Evolutionary conservation across 371 early-diverging fungal species (phyloP), one percentile per base, ranked within the genome.

Genomic region (Mortierella sp.): DNA sequence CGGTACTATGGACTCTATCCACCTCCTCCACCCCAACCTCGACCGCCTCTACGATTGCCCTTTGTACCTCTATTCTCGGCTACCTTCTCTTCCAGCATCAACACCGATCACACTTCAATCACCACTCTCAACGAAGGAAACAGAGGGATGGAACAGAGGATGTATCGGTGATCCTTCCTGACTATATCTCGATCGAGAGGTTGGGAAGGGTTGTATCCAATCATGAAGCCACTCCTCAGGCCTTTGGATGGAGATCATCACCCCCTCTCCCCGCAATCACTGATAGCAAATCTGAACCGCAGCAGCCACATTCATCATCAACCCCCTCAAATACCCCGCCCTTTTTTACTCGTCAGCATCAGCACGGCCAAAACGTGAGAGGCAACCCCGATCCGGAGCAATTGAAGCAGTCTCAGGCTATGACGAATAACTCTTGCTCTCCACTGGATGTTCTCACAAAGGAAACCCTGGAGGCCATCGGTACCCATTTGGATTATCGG

Each of bases 1-100:
- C 59, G 5, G 42, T 27, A 14, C 21, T 62, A 23, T 72, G 67
- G 72, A 63, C 59, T 56, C 63, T 72, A 5, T 42, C 50, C 50
- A 24, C 47, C 23, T 65, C 63, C 62, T 8, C 66, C 10, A 34
- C 61, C 26, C n/a, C 39, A 24, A 27, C 67, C 26, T 46, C 55
- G n/a, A 21, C 43, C 14, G 42, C 39, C 47, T 23, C 70, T 16
- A 28, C 51, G 14, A 13, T 41, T 30, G 45, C 38, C 43, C 39
- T 61, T 41, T 57, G 39, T 54, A 48, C 54, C 45, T 58, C 53
- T 21, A 53, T 30, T 52, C 39, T 61, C 45, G 19, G 52, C n/a
- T 61, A 46, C 47, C 9, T 19, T 16, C 16, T 4, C 45, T 43
- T n/a, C 16, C 19, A 43, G 28, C 45, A 54, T 21, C 39, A 49